Evolutionary conservation across 352 stramenopile species (phyloP), one percentile per base, ranked within the genome.

Genomic region (Phytophthora citrophthora): DNA sequence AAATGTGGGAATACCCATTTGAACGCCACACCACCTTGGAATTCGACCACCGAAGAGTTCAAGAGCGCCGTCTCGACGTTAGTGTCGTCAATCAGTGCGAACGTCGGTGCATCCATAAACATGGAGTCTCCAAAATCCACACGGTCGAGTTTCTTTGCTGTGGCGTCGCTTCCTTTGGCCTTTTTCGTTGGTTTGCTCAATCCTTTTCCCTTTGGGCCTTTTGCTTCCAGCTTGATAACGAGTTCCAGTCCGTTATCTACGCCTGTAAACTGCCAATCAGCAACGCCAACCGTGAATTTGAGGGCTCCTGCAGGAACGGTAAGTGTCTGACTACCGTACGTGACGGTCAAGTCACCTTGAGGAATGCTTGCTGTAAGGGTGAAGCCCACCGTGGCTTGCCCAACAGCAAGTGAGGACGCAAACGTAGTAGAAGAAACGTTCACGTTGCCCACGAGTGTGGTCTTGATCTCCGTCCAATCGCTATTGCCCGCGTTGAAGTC

Each of bases 1-100:
- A 81, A 88, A 11, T 27, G 47, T 39, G 78, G 68, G 55, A 88
- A 83, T 16, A 73, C 57, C 76, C 73, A 85, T 18, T 75, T 44
- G 38, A 76, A 79, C 38, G 77, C 56, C 1, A 58, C 53, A 10
- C 44, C 55, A 18, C 31, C 39, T n/a, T 8, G 57, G 3, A 39
- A 48, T 4, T 23, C 32, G 2, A 70, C 48, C 18, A 81, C 58
- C 1, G 67, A 65, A 9, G 75, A 76, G 20, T 56, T 80, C 53
- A 76, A 68, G 1, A 66, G 20, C 5, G 39, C 48, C n/a, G 32
- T 44, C 16, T 70, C 29, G 0, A 54, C 49, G 2, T 34, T 12
- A 5, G 29, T 34, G 29, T 34, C 54, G 23, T 76, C 71, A 4
- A 74, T 23, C 44, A 76, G 39, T 0, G 52, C 71, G 13, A 48